Percentiles rank a stretch among this genome's conserved stretches.
Evolutionary conservation across 2,329 filamentous ascomycete species (phyloP).

Genomic region (Corniculantispora saksenae): DNA sequence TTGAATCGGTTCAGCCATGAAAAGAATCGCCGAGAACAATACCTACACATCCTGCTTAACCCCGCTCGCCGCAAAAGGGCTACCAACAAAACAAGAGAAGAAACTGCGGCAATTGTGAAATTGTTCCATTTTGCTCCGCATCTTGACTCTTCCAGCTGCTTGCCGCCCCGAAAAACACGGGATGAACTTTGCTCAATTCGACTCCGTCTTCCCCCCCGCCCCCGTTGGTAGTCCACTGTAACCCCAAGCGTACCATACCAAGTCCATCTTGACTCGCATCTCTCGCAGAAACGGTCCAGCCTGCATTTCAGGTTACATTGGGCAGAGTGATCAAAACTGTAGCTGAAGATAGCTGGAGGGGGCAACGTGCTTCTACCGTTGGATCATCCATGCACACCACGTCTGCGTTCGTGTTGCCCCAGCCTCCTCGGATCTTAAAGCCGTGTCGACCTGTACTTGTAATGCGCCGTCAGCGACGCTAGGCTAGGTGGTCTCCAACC

Average conservation of each 20-base stretch:
- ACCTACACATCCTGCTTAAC: background rate
- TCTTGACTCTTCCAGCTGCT: background rate
- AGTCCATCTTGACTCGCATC: background rate
- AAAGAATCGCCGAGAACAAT: slow-evolving; percentile 5
- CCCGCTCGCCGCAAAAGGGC: background rate
- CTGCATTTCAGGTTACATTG: background rate
- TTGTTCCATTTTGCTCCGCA: too few species aligned
- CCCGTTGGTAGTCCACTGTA: background rate
- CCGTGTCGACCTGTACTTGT: background rate
- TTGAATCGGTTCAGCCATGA: background rate
- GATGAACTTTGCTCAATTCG: background rate
- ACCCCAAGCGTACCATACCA: background rate
- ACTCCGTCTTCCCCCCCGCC: background rate
- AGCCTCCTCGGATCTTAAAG: background rate
- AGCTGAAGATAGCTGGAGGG: background rate
- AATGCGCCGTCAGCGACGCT: background rate
- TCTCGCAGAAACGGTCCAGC: background rate
- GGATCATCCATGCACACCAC: background rate
- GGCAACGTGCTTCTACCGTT: background rate
- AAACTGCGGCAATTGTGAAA: background rate
- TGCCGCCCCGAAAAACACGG: background rate
- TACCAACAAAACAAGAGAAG: background rate
- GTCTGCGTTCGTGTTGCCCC: background rate
- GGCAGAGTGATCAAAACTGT: background rate
- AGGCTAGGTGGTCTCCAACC: background rate